Evolutionary conservation across 306 rosid species (phyloP), one percentile per base, ranked within the genome.

Genomic region (Clitoria ternatea): DNA sequence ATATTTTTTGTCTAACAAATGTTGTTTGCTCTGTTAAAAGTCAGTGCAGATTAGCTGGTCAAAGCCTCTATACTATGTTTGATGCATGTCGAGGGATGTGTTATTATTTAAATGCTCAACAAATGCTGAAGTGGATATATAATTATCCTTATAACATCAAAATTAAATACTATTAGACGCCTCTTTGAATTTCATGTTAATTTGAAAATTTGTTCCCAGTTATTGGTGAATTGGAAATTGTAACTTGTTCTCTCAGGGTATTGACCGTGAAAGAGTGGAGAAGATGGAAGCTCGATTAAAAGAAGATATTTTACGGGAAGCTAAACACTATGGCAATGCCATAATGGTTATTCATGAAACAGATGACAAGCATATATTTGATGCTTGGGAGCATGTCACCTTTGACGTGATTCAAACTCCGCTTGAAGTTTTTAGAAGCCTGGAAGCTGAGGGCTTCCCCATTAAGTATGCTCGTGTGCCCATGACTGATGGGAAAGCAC

Each of bases 311-410:
- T 71, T 90, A 43, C 80, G 96, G 69, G 96, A 90, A 80, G 91
- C 96, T 64, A 83, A 87, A 62, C 87, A 40, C 10, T 90, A 90
- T 76, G 80, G 73, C 32, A 82, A 81, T 85, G 93, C 93, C 23
- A 82, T 90, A 80, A 84, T 90, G 93, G 96, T 90, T 57, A 85
- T 90, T 80, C 96, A 90, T 66, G 96, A 90, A 82, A 82, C 91
- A 76, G 76, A 84, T 55, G 85, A 80, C 61, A 79, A 89, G 48
- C 88, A 90, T 72, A 90, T 90, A 80, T 87, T 78, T 74, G 85
- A 87, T 83, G 87, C 88, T 18, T 90, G 96, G 96, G 96, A 90
- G 73, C 78, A 77, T 62, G 88, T 90, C 52, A 82, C 75, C 56
- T 6, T 88, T 11, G 83, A 80, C 14, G 69, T 84, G 36, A 76